These are phyloP conservation scores for Paecilomyces niveus DNA, from an alignment of 2,329 filamentous ascomycete species.

Conservation along the genomic window DNA sequence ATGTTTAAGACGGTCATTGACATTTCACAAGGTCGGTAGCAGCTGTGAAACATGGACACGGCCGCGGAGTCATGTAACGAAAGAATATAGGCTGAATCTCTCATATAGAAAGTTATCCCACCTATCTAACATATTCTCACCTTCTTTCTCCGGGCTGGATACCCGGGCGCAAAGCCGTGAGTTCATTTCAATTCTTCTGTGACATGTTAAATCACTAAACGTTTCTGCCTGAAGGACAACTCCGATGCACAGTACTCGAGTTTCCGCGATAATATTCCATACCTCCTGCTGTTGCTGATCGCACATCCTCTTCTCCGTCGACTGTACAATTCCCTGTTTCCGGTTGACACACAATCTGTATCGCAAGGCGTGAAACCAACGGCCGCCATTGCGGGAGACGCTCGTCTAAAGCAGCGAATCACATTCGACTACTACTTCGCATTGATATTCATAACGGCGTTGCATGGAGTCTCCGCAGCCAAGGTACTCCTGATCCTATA, in stretches of 20 bases:
- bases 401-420: constrained; percentile 60
- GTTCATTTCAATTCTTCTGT: constrained; percentile 18
- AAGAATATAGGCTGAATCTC: not conserved
- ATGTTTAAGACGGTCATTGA: constrained; percentile 91
- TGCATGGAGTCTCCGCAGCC: constrained; percentile 78
- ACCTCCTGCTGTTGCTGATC: constrained; percentile 64
- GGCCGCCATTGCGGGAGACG: constrained; percentile 39
- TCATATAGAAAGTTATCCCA: constrained; percentile 64
- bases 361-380: constrained; percentile 7
- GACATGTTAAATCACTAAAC: not conserved
- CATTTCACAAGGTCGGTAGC: constrained; percentile 67
- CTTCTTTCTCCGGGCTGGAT: constrained; percentile 82
- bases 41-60: not conserved
- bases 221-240: constrained; percentile 57
- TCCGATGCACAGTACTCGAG: constrained; percentile 81
- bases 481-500: constrained; percentile 78
- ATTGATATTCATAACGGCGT: constrained; percentile 63
- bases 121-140: constrained; percentile 66
- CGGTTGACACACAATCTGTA: constrained; percentile 11
- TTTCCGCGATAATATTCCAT: constrained; percentile 81
- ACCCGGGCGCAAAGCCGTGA: constrained; percentile 77
- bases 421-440: constrained; percentile 81
- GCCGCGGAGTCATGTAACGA: not conserved
- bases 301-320: constrained; percentile 74
- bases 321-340: constrained; percentile 55